phyloP scores from a whole-genome alignment of 495 filamentous ascomycete genomes.

The Penicillium fimorum region DNA sequence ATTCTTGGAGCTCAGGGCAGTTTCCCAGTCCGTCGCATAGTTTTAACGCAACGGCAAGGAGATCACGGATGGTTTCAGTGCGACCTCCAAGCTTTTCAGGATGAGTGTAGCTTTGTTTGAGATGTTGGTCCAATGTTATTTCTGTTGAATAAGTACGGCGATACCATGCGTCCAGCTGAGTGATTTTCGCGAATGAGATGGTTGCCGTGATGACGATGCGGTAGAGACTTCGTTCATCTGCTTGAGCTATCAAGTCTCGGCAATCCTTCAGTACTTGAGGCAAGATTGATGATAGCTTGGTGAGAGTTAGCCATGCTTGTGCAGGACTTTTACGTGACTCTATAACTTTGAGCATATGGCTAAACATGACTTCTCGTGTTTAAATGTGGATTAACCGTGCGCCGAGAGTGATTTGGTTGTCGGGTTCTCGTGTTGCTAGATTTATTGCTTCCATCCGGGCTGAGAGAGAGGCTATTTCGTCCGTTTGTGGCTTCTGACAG shows the following conservation, averaged over 20 bases:
- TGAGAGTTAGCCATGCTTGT: too few species aligned
- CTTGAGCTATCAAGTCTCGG: slow-evolving; percentile 13
- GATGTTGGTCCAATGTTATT: background rate
- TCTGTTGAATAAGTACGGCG: slow-evolving; percentile 6
- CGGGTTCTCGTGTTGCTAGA: slow-evolving; percentile 1
- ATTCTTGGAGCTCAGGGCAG: slow-evolving; percentile 9
- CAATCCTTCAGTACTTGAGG: background rate
- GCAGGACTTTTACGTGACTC: background rate
- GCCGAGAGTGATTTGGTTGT: slow-evolving; percentile 14
- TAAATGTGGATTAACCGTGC: slow-evolving; percentile 11
- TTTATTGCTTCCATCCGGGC: background rate
- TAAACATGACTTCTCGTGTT: background rate
- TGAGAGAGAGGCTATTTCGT: slow-evolving; percentile 4
- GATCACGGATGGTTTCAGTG: background rate
- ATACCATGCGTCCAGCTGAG: slow-evolving; percentile 12
- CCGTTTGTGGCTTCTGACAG: background rate
- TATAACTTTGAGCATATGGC: background rate
- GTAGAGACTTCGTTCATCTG: slow-evolving; percentile 7
- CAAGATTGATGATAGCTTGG: background rate
- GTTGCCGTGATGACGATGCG: slow-evolving; percentile 14
- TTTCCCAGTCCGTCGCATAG: slow-evolving; percentile 12
- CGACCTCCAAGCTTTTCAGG: background rate
- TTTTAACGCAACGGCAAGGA: slow-evolving; percentile 4
- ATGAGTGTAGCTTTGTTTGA: too few species aligned
- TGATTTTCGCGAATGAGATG: slow-evolving; percentile 11